Base-by-base conservation (phyloP, 164 flowering plant genomes). In the Nymphaea thermarum region DNA sequence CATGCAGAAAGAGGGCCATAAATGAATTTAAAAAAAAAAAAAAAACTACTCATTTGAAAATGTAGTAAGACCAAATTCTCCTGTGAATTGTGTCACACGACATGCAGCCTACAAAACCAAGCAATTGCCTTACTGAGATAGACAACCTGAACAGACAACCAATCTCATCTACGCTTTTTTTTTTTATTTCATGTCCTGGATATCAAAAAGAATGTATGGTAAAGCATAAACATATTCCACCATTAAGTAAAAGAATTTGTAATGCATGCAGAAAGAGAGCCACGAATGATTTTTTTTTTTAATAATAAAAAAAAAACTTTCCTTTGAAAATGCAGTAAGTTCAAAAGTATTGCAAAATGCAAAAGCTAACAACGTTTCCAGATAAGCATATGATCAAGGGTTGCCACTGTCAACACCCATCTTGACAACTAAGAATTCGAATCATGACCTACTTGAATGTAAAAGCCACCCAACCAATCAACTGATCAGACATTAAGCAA, bases 41-140 rank as follows among this genome's bases (percentile, higher is more conserved):
- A 25, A 1, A 60, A 82, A 85, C 73, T 83, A 80, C 70, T 85
- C 86, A 71, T 83, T 85, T 87, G 36, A 25, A 25, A 85, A 83
- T 3, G 89, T 87, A 15, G 43, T 67, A 73, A 85, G 83, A 76
- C 83, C 84, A 74, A 85, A 85, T 66, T 85, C 87, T 76, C 82
- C 84, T 45, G 83, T 79, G 60, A 76, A 85, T 64, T 73, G 67
- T 0, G 74, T n/a, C 3, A 60, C 41, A 44, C 71, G 68, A 63
- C 60, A 43, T 42, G 55, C 72, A 67, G 60, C 59, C 84, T 81
- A 77, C 77, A 77, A 11, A 42, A 64, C 36, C 7, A 45, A 45
- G 5, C 53, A 45, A 45, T 5, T 0, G 53, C 2, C 53, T 5
- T 45, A 45, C 53, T 10, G 5, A 45, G 53, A 45, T 45, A 10